Conservation (phyloP, 1,139 yeast species). For the Magnusiomyces clavatus region DNA sequence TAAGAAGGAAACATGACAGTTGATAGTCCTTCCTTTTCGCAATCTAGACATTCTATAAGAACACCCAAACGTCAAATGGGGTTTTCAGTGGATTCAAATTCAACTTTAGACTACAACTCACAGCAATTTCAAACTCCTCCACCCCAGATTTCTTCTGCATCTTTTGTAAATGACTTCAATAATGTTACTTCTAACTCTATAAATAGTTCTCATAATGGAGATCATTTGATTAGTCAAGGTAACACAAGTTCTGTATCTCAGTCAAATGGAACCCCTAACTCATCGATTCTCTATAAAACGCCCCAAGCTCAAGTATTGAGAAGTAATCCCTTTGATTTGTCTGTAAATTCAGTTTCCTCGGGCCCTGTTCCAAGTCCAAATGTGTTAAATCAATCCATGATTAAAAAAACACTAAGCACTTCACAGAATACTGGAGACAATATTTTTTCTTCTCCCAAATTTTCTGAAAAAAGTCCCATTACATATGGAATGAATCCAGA, state of each 20-base stretch:
- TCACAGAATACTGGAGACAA: not conserved
- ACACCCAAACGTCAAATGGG: constrained; percentile 14
- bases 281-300: no score
- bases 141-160: not conserved
- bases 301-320: no score
- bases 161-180: not conserved
- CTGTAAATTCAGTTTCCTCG: no score
- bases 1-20: constrained; percentile 20
- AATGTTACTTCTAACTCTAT: not conserved
- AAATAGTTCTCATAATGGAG: not conserved
- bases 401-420: not conserved
- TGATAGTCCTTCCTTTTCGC: constrained; percentile 25
- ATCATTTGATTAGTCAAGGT: not conserved
- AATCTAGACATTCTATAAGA: constrained; percentile 23
- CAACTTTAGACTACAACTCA: not conserved
- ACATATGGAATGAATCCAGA: not conserved
- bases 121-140: not conserved
- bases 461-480: not conserved
- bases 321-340: no score
- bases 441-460: not conserved
- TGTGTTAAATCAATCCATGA: not conserved
- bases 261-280: not conserved
- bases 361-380: no score
- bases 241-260: not conserved
- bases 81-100: constrained; percentile 1